Evolutionary conservation across 176 grass and related monocot species (phyloP).

Genomic region (Carex cristatella): DNA sequence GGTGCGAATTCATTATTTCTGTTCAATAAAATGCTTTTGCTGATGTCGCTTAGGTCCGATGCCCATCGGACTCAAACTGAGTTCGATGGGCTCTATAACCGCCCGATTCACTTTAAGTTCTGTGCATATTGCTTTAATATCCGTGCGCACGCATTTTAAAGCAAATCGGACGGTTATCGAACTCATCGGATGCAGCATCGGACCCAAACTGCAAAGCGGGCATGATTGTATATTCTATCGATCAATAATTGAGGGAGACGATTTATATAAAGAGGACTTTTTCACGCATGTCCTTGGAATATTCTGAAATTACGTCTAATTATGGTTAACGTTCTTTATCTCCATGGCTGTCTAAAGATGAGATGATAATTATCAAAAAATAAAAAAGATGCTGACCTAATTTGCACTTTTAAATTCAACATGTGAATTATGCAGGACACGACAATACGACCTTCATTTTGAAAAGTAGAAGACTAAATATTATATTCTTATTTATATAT

Average conservation of each 20-base stretch:
- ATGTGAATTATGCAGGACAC: background rate
- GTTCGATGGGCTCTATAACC: no score
- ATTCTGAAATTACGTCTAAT: background rate
- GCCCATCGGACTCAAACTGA: no score
- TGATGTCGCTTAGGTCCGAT: background rate
- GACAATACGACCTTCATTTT: background rate
- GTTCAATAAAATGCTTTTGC: constrained; percentile 6
- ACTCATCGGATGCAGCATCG: no score
- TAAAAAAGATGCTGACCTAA: background rate
- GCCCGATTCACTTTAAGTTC: no score
- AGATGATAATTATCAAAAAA: background rate
- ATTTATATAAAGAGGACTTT: background rate
- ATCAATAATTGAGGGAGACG: constrained; percentile 23
- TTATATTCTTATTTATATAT: background rate
- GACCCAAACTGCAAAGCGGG: no score
- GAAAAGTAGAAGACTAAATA: background rate
- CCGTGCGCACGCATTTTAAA: no score
- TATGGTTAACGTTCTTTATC: background rate
- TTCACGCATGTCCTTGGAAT: background rate
- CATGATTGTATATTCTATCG: constrained; percentile 4
- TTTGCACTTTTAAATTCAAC: background rate
- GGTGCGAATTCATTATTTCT: background rate
- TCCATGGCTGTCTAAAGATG: background rate
- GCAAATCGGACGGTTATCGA: no score
- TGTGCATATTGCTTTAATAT: no score